Base-by-base conservation (phyloP, 345 rosid genomes). In the Triadica sebifera region DNA sequence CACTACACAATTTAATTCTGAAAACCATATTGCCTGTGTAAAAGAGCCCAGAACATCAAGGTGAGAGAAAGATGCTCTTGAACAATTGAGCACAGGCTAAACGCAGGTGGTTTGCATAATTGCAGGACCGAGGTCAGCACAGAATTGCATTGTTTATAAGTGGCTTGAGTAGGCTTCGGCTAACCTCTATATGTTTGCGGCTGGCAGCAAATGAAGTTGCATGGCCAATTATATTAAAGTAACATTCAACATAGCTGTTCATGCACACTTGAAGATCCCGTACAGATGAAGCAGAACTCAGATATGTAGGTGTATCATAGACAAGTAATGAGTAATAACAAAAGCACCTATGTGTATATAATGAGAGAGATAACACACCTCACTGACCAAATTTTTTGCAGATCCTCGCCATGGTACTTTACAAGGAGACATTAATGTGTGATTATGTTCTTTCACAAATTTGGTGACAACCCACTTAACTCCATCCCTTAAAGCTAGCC, bases 371-470 rank as follows among this genome's bases (percentile, higher is more conserved):
- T 7, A 43, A 41, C 64, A 59, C 72, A 80, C 89, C 87, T 86
- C 87, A 66, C 74, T 84, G 22, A 80, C 68, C 75, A 74, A 51
- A 57, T 20, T 45, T 69, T 84, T 86, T 19, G 75, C 74, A 51
- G 85, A 71, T 41, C 84, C 89, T 71, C 87, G 82, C 87, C 85
- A 86, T 1, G 87, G 84, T 45, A 86, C 85, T 74, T 80, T 78
- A 63, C 85, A 74, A 6, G 87, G 87, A 46, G 81, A 76, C 83
- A 82, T 81, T 55, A 84, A 73, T 8, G 67, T 47, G 29, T 82
- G 87, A 76, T 78, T 84, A 62, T 86, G 87, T 47, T 80, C 89
- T 75, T 77, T 77, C 12, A 74, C 64, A 37, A 80, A 84, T 78
- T 84, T 86, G 69, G 85, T 84, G 45, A 84, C 84, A 51, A 77